Conservation (phyloP, 2,329 filamentous ascomycete genomes). For the Sclerotinia minor region DNA sequence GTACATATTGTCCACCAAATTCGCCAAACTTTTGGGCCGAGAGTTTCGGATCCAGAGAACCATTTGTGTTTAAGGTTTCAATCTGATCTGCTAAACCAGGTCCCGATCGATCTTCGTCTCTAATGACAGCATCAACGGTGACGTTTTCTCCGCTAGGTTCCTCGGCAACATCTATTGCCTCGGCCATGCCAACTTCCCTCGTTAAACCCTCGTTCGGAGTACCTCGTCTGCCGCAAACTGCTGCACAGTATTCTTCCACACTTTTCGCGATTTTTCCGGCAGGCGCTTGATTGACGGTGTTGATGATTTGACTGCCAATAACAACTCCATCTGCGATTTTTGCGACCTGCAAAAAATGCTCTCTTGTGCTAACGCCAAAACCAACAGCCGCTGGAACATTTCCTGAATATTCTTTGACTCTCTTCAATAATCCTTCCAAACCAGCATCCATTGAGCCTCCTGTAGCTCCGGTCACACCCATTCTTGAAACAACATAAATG, state of each 20-base stretch:
- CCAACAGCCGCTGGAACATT: constrained; percentile 89
- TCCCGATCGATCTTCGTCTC: constrained; percentile 40
- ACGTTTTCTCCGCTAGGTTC: constrained; percentile 60
- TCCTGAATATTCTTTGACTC: constrained; percentile 90
- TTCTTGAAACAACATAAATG: constrained; percentile 96
- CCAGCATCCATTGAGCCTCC: constrained; percentile 73
- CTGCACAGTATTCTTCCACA: constrained; percentile 84
- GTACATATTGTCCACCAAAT: constrained; percentile 96
- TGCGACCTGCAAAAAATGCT: constrained; percentile 87
- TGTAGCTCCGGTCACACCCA: constrained; percentile 92
- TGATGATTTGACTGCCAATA: constrained; percentile 94
- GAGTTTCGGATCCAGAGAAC: constrained; percentile 49
- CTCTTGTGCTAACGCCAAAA: constrained; percentile 92
- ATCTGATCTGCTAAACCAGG: constrained; percentile 56
- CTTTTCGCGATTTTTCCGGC: constrained; percentile 66
- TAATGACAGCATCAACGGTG: constrained; percentile 67
- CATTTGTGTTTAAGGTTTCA: constrained; percentile 63
- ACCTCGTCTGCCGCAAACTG: constrained; percentile 60
- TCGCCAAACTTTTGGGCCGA: constrained; percentile 89
- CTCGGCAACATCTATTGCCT: constrained; percentile 62
- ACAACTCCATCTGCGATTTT: constrained; percentile 90
- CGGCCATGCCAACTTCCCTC: constrained; percentile 68
- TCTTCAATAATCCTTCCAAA: constrained; percentile 76
- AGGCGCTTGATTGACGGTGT: constrained; percentile 68
- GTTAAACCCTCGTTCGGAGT: constrained; percentile 45